Evolutionary conservation across 495 filamentous ascomycete genomes (phyloP), one percentile per base, ranked within the genome.

Genomic region (Aspergillus steynii): DNA sequence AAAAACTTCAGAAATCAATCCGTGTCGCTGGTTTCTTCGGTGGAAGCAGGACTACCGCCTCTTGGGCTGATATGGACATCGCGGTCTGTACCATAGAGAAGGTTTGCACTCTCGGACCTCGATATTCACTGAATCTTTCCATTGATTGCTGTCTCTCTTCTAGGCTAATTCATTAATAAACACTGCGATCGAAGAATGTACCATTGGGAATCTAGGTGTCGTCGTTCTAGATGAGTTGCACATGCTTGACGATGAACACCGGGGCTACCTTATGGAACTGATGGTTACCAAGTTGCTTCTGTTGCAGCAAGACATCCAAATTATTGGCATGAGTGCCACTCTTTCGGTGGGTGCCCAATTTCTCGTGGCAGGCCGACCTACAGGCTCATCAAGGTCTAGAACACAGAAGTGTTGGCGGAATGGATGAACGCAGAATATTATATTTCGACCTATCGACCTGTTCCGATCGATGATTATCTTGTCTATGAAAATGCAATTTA

Each of bases 1-100:
- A 69, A 34, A 67, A 68, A 46, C 14, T 65, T 51, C 71, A 75
- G 45, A 74, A 73, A 63, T 64, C 70, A 26, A 72, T 93, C 12
- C 82, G 85, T 55, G 83, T 93, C 2, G 85, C 86, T 20, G 91
- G 89, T 0, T 91, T 88, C 66, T 92, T 91, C 70, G 89, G 89
- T 6, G 91, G 90, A 5, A 87, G 83, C 61, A 88, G 85, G 66
- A 78, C 82, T 27, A 82, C 85, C 54, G 73, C 82, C 9, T 84
- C 81, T 2, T 93, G 90, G 89, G 78, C 80, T 28, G 91, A 93
- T 67, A 85, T 90, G 54, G 91, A 95, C 70, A 85, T 95, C 60
- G 90, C 85, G 2, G 82, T 93, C 50, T 94, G 90, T 72, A 93
- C 91, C 7, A 90, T 92, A 58, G 91, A 95, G 69, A 95, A 92